Conservation (phyloP, 2,329 filamentous ascomycete species). For the Tolypocladium album region DNA sequence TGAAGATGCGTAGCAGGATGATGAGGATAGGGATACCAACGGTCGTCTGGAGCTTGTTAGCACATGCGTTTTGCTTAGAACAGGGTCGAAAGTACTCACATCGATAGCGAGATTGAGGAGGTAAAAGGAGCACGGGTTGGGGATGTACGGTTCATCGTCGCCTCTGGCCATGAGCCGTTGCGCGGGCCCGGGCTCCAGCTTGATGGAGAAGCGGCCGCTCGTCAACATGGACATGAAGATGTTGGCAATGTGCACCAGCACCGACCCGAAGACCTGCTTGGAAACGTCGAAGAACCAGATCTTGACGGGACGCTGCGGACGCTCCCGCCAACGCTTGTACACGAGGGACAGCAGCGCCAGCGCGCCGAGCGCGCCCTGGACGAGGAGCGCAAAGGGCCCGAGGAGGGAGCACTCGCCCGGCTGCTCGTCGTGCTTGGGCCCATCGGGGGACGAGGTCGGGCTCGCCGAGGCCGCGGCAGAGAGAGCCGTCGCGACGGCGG, state of each 20-base stretch:
- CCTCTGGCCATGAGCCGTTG: slow-evolving; percentile 27
- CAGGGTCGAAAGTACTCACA: slow-evolving; percentile 44
- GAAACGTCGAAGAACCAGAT: slow-evolving; percentile 98
- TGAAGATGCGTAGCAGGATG: slow-evolving; percentile 69
- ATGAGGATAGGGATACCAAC: slow-evolving; percentile 94
- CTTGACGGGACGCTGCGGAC: slow-evolving; percentile 83
- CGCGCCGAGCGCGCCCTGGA: slow-evolving; percentile 77
- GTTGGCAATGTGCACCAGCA: slow-evolving; percentile 85
- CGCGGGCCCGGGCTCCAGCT: slow-evolving; percentile 36
- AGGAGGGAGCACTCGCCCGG: slow-evolving; percentile 77
- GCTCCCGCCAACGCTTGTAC: slow-evolving; percentile 86
- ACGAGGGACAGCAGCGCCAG: slow-evolving; percentile 80
- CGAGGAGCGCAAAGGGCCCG: slow-evolving; percentile 80
- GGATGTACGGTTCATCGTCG: slow-evolving; percentile 47
- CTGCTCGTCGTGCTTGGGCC: slow-evolving; percentile 27
- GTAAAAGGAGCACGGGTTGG: slow-evolving; percentile 96
- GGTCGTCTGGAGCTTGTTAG: slow-evolving; percentile 52
- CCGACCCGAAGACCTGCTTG: slow-evolving; percentile 92
- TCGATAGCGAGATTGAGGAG: slow-evolving; percentile 90
- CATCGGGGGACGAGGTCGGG: slow-evolving; percentile 13
- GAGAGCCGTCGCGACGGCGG: slow-evolving; percentile 6
- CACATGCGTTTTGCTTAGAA: too few relatives aligned
- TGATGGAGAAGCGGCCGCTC: slow-evolving; percentile 68
- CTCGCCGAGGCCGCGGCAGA: slow-evolving; percentile 18
- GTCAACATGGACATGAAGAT: slow-evolving; percentile 95